Evolutionary conservation across 306 rosid species (phyloP).

Genomic region (Cucurbita ficifolia): DNA sequence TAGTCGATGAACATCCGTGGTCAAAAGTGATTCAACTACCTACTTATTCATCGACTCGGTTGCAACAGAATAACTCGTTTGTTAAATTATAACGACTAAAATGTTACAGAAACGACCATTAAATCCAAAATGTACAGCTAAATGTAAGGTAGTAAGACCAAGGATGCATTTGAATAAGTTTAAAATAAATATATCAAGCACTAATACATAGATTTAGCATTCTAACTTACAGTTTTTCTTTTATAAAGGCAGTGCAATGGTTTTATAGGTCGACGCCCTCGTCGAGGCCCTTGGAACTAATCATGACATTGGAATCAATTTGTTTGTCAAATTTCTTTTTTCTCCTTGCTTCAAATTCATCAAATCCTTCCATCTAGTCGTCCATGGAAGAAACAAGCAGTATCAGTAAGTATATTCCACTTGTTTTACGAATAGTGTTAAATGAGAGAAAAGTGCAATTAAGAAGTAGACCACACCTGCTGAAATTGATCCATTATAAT

Average conservation of each 20-base stretch:
- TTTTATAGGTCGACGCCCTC: slow-evolving; percentile 81
- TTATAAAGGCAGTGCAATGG: not conserved
- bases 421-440: not conserved
- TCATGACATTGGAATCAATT: slow-evolving; percentile 80
- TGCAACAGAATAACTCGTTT: not conserved
- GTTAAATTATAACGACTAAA: not conserved
- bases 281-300: slow-evolving; percentile 81
- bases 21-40: not conserved
- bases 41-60: not conserved
- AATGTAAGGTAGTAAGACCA: not conserved
- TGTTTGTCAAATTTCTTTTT: slow-evolving; percentile 93
- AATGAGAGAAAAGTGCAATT: not conserved
- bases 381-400: slow-evolving; percentile 7
- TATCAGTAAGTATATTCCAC: not conserved
- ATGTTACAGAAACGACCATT: too few relatives aligned
- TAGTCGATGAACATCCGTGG: not conserved
- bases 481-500: slow-evolving; percentile 86
- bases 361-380: slow-evolving; percentile 75
- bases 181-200: not conserved
- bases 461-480: slow-evolving; percentile 37
- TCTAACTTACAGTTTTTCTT: not conserved
- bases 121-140: not conserved
- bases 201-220: not conserved
- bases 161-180: not conserved
- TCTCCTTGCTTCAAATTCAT: slow-evolving; percentile 84